These are phyloP conservation scores for Marvania coccoides DNA, from an alignment of 139 green algal genomes.

Conservation along the genomic window DNA sequence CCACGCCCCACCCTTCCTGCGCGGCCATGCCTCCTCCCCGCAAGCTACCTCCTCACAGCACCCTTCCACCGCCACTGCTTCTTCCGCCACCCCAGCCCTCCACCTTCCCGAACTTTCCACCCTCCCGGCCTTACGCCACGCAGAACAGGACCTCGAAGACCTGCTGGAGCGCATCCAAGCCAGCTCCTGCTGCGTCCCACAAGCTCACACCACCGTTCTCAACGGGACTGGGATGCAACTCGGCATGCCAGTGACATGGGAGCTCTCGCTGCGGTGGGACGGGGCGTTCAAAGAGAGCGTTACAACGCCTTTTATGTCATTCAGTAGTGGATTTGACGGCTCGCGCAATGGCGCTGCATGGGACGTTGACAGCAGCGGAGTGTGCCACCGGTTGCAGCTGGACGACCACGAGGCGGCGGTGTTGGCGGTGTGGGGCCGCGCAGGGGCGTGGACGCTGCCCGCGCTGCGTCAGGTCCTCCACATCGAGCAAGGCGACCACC, in stretches of 20 bases:
- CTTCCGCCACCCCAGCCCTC: too few relatives aligned
- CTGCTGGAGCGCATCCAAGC: not conserved
- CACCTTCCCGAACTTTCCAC: too few relatives aligned
- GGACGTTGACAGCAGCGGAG: not conserved
- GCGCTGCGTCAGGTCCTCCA: not conserved
- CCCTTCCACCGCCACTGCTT: too few relatives aligned
- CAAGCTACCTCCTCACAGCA: too few relatives aligned
- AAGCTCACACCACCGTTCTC: not conserved
- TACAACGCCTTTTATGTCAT: not conserved
- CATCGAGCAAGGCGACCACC: constrained; percentile 4
- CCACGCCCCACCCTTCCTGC: too few relatives aligned
- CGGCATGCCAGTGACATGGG: constrained; percentile 1
- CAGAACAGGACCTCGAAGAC: not conserved
- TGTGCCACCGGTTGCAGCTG: constrained; percentile 15
- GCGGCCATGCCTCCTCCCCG: too few relatives aligned
- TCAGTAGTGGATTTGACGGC: not conserved
- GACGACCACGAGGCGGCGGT: constrained; percentile 24
- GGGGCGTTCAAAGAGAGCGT: constrained; percentile 1
- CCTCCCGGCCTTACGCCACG: too few relatives aligned
- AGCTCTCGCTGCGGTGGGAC: not conserved
- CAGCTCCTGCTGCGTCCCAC: not conserved
- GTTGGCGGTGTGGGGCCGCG: constrained; percentile 21
- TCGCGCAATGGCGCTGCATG: not conserved
- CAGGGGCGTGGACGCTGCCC: constrained; percentile 19
- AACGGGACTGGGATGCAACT: constrained; percentile 2